Evolutionary conservation across 768 basidiomycete species (phyloP).

Genomic region (Flagelloscypha sp.): DNA sequence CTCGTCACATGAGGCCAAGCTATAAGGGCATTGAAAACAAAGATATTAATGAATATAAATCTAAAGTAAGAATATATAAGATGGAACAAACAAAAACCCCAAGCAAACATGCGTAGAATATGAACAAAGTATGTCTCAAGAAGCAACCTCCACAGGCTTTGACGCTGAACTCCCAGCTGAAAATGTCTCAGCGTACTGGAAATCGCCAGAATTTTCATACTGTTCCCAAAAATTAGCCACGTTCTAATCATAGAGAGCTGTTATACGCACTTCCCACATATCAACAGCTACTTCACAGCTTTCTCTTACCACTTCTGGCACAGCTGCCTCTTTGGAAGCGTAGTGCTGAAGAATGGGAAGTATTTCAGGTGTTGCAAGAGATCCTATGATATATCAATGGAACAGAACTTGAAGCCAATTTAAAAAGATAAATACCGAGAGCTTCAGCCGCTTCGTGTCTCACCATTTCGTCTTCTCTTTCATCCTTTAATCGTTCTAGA

Average conservation of each 20-base stretch:
- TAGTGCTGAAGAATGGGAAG: constrained; percentile 81
- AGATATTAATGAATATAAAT: no score
- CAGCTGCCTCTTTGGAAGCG: constrained; percentile 66
- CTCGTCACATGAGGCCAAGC: no score
- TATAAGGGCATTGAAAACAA: no score
- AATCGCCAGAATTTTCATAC: constrained; percentile 77
- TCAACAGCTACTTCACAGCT: constrained; percentile 95
- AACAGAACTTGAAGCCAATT: no score
- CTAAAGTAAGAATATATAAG: no score
- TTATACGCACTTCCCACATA: constrained; percentile 79
- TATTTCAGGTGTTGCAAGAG: constrained; percentile 85
- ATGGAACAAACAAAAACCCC: no score
- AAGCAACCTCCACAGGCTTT: no score
- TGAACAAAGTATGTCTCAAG: no score
- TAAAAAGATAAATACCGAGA: no score
- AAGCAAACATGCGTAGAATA: no score
- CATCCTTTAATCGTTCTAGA: constrained; percentile 64
- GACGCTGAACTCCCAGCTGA: no score
- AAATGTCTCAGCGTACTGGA: constrained; percentile 81
- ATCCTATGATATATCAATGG: no score
- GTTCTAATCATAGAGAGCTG: not conserved
- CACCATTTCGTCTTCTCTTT: constrained; percentile 87
- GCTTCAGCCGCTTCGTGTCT: constrained; percentile 98
- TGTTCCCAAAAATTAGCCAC: constrained; percentile 18
- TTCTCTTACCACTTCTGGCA: constrained; percentile 87